Evolutionary conservation across 192 early-diverging fungal genomes (phyloP), one percentile per base, ranked within the genome.

Genomic region (Lobosporangium transversale): DNA sequence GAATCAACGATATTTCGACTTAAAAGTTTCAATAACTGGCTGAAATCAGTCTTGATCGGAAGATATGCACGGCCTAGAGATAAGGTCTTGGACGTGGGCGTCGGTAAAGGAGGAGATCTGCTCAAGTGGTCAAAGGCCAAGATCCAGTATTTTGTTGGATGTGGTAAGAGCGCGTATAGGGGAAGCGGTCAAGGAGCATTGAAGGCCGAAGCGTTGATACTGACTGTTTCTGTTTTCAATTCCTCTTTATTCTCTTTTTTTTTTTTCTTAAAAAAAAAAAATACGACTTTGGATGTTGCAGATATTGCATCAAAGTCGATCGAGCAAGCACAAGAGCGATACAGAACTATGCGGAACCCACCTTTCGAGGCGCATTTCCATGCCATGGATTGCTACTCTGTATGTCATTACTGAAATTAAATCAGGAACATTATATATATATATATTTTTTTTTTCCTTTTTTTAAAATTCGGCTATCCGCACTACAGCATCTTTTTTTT

Each of bases 11-110:
- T 98, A 31, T 87, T 97, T 29, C 88, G 91, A 3, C 70, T 99
- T 51, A 93, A 94, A 44, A 89, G 87, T 58, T 96, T 95, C 79
- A 98, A 99, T 86, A 99, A 99, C 84, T 99, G 96, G 96, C 75
- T 96, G 52, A 99, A 99, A 62, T 89, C 93, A 14, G 81, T 95
- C 3, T 80, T 99, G 30, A 96, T 99, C 58, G 69, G 83, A 14
- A 66, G 85, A 27, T 89, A 92, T 76, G 85, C 86, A 8, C 61
- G 68, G 11, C 73, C 73, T 2, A 60, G 53, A 3, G 67, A 67
- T 30, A 66, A 80, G 0, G 96, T 94, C 9, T 86, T 99, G 43
- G 98, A 98, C 70, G 83, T 97, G 50, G 94, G 94, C 11, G 97
- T 95, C 79, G 98, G 98, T 18, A 97, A 97, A 79, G 94, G 94